Evolutionary conservation across 192 early-diverging fungal species (phyloP).

Genomic region (Obelidium mucronatum): DNA sequence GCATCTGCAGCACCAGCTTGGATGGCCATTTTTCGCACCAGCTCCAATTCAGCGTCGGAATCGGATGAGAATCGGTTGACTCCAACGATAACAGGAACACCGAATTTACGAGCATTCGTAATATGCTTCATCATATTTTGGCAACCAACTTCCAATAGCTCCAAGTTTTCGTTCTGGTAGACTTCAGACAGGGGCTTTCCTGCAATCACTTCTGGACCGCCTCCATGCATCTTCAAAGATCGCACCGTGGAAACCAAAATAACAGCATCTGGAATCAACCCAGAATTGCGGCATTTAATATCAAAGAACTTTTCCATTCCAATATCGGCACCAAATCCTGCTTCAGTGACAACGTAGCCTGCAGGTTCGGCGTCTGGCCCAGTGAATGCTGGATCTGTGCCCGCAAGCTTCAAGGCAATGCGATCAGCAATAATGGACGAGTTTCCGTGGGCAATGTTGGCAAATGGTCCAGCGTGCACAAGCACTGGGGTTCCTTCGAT

Average conservation of each 20-base stretch:
- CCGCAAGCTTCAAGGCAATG: constrained; percentile 93
- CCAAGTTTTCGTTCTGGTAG: constrained; percentile 90
- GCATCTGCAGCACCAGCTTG: constrained; percentile 90
- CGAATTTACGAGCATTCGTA: constrained; percentile 87
- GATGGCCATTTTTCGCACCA: constrained; percentile 74
- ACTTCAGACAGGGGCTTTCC: constrained; percentile 91
- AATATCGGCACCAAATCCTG: constrained; percentile 99
- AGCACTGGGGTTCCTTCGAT: constrained; percentile 98
- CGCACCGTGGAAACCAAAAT: constrained; percentile 95
- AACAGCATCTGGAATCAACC: constrained; percentile 86
- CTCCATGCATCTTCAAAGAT: constrained; percentile 98
- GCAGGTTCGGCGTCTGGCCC: constrained; percentile 47
- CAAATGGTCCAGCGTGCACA: constrained; percentile 99
- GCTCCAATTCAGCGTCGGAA: constrained; percentile 82
- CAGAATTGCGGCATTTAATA: constrained; percentile 95
- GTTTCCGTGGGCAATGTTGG: constrained; percentile 99
- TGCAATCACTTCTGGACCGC: constrained; percentile 88
- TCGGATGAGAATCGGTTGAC: constrained; percentile 92
- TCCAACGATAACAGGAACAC: constrained; percentile 89
- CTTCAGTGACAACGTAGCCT: constrained; percentile 97
- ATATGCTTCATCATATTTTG: constrained; percentile 91
- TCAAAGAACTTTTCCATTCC: constrained; percentile 99
- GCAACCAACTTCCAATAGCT: constrained; percentile 81
- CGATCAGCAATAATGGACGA: constrained; percentile 94
- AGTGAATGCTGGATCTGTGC: constrained; percentile 64